Evolutionary conservation across 2,329 filamentous ascomycete species (phyloP).

Genomic region (Westerdykella aurantiaca): DNA sequence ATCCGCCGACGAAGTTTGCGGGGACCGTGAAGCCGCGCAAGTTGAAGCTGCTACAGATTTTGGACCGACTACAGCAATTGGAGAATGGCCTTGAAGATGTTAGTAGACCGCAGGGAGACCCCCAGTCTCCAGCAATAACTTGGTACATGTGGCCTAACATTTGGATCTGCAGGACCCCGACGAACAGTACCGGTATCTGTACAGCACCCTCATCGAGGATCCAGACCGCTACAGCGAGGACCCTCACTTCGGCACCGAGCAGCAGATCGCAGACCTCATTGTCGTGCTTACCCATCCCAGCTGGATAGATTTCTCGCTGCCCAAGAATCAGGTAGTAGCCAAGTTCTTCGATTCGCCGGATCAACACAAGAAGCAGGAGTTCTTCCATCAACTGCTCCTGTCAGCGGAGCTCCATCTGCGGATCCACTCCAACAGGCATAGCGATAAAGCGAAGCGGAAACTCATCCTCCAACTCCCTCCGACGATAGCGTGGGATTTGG

Average conservation of each 20-base stretch:
- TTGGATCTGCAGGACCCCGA: constrained; percentile 34
- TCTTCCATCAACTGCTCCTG: constrained; percentile 72
- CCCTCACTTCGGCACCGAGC: constrained; percentile 58
- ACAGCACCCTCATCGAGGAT: constrained; percentile 61
- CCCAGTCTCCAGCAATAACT: constrained; percentile 10
- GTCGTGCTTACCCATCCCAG: constrained; percentile 61
- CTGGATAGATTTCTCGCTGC: constrained; percentile 68
- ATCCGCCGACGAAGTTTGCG: constrained; percentile 54
- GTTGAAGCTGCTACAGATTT: constrained; percentile 49
- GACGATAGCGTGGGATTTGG: constrained; percentile 65
- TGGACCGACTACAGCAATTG: constrained; percentile 40
- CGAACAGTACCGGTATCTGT: constrained; percentile 53
- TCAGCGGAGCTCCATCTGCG: constrained; percentile 66
- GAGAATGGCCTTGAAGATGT: constrained; percentile 42
- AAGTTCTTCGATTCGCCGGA: constrained; percentile 62
- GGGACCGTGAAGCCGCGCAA: constrained; percentile 56
- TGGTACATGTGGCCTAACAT: constrained; percentile 25
- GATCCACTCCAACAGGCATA: constrained; percentile 58
- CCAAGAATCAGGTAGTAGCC: constrained; percentile 66
- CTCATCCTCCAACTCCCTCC: constrained; percentile 61
- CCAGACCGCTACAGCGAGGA: constrained; percentile 54
- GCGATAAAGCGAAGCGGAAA: constrained; percentile 59
- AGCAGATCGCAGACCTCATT: constrained; percentile 68
- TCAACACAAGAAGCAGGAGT: constrained; percentile 55
- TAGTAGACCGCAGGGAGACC: constrained; percentile 16